Evolutionary conservation across 768 basidiomycete species (phyloP), one percentile per base, ranked within the genome.

Genomic region (Termitomyces sp.): DNA sequence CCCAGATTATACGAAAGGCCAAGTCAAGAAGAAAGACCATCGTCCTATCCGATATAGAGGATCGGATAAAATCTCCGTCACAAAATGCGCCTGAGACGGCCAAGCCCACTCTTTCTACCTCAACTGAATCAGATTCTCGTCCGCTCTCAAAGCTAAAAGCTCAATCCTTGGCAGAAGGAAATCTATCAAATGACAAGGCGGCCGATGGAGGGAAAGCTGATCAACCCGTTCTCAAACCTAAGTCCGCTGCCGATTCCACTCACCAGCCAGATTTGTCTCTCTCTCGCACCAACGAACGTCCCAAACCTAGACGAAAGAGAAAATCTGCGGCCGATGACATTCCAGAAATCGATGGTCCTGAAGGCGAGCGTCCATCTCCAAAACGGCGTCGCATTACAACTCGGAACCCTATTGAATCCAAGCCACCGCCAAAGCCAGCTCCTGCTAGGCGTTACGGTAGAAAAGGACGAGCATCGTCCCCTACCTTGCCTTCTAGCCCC

Each of bases 381-480:
- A 66, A 66, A 22, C 58, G 63, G 52, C 65, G 38, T 46, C 59
- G 61, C 24, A 39, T 3, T 1, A 35, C 18, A 18, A n/a, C 8
- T 15, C 53, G 49, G 22, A 51, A 57, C 6, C 9, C 28, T 18
- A 12, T 53, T 2, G 53, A 32, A 32, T 24, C 52, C 22, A 62
- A 60, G 22, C 13, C 57, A 24, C n/a, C 56, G 12, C 32, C 33
- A 58, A 56, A 39, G 28, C 40, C 61, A 52, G 67, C 59, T 4
- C 58, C 62, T 33, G 63, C 66, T 4, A 79, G 73, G 58, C 76
- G 71, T 61, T 73, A 71, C 60, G 69, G 69, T 3, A 75, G 71
- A 63, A 75, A 74, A 64, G 70, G 66, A 18, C 73, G 74, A 39
- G 65, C 66, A 28, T 71, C 77, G 7, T 75, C 78, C 33, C 70